These are phyloP conservation scores for Telfairia occidentalis DNA, from an alignment of 331 rosid genomes.

Conservation along the genomic window DNA sequence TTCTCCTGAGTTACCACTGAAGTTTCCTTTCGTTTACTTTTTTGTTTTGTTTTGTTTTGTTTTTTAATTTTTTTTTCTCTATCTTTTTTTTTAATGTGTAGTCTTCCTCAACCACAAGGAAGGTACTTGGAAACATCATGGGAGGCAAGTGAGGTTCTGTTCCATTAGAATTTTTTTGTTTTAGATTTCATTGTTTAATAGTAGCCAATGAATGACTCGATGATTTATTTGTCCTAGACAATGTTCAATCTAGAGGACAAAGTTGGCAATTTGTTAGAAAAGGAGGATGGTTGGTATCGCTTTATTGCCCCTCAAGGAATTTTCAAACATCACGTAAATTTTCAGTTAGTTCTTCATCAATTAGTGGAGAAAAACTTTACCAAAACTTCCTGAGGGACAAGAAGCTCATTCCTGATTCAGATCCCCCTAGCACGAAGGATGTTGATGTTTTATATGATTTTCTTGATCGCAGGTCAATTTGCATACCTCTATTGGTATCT, in stretches of 20 bases:
- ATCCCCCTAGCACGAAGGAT: conserved; percentile 73
- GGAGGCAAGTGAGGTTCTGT: conserved; percentile 40
- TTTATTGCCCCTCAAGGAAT: conserved; percentile 27
- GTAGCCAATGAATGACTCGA: background rate
- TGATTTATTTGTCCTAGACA: background rate
- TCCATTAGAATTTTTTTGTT: background rate
- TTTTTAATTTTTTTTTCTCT: background rate
- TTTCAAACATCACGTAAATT: conserved; percentile 41
- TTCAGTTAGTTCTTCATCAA: conserved; percentile 29
- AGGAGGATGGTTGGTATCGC: conserved; percentile 24
- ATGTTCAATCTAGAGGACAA: conserved; percentile 16
- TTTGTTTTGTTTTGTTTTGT: background rate
- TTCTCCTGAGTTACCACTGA: background rate
- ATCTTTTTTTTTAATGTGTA: conserved; percentile 15
- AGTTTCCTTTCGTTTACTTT: background rate
- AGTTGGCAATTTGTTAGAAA: conserved; percentile 24
- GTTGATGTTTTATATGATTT: conserved; percentile 49
- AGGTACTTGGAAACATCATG: conserved; percentile 25
- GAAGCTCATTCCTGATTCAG: conserved; percentile 64
- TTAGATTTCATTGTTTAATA: background rate
- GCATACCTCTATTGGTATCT: background rate
- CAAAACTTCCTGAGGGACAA: conserved; percentile 33
- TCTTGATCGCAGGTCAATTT: conserved; percentile 52
- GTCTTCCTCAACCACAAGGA: conserved; percentile 29
- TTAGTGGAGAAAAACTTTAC: conserved; percentile 21